These are phyloP conservation scores for Aurantiochytrium sp. DNA, from an alignment of 108 stramenopile species.

Conservation along the genomic window DNA sequence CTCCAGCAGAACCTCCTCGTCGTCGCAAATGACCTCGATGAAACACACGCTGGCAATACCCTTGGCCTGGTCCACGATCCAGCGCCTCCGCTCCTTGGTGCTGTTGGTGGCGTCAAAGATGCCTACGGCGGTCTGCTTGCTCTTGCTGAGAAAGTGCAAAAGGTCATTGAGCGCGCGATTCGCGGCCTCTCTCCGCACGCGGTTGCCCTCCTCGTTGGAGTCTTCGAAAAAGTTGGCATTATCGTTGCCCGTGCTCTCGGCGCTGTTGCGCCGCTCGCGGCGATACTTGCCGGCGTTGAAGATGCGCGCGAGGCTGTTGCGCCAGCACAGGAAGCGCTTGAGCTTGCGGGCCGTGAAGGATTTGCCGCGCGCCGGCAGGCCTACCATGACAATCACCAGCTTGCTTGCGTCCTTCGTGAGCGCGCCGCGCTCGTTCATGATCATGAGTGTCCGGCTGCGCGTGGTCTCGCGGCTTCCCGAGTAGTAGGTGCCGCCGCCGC, in stretches of 20 bases:
- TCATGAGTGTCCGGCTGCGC: not conserved
- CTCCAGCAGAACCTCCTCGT: not conserved
- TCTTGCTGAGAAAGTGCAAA: not conserved
- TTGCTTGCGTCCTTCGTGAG: not conserved
- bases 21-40: conserved; percentile 32
- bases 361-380: conserved; percentile 80
- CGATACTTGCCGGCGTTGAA: conserved; percentile 87
- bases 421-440: not conserved
- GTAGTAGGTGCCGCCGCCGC: not conserved
- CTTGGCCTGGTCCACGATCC: conserved; percentile 11
- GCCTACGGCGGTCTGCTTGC: not conserved
- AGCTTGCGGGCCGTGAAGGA: conserved; percentile 81
- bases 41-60: conserved; percentile 23
- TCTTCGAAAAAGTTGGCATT: not conserved
- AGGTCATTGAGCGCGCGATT: not conserved
- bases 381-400: conserved; percentile 58
- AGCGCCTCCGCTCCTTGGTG: not conserved
- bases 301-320: conserved; percentile 65
- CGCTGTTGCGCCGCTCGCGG: conserved; percentile 42
- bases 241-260: conserved; percentile 22
- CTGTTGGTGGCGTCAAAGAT: conserved; percentile 38
- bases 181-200: not conserved
- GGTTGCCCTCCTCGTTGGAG: not conserved
- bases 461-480: not conserved
- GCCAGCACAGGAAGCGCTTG: conserved; percentile 71